Percentiles rank a stretch among this genome's conserved stretches.
These are phyloP conservation scores for Schrenkiella parvula DNA, from an alignment of 345 rosid species.

Conservation along the genomic window DNA sequence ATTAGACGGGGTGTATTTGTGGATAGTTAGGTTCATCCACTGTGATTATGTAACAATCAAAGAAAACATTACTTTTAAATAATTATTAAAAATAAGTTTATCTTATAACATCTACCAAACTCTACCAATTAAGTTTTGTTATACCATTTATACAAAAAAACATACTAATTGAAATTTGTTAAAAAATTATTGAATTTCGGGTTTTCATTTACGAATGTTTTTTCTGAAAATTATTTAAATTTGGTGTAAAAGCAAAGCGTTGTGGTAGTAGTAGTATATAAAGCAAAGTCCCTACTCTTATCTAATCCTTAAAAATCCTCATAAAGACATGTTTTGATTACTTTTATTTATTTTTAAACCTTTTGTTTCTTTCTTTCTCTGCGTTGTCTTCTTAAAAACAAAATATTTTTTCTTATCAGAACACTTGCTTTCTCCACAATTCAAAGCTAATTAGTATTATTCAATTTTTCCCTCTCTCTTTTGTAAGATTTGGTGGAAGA, in stretches of 20 bases:
- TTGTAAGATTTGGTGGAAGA: constrained; percentile 50
- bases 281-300: constrained; percentile 29
- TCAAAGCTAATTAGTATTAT: constrained; percentile 35
- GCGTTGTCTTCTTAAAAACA: constrained; percentile 18
- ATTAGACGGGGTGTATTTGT: background rate
- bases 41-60: background rate
- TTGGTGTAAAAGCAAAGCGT: constrained; percentile 18
- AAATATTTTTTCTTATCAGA: constrained; percentile 1
- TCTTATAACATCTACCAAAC: background rate
- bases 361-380: background rate
- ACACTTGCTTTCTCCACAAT: constrained; percentile 50
- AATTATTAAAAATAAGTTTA: too few relatives aligned
- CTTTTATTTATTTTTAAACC: constrained; percentile 16
- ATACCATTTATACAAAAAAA: background rate
- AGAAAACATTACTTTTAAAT: background rate
- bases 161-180: background rate
- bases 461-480: constrained; percentile 29
- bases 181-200: background rate
- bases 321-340: constrained; percentile 32
- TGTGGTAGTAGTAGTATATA: constrained; percentile 23
- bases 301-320: constrained; percentile 35
- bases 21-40: background rate
- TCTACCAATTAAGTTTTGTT: background rate
- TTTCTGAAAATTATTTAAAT: background rate
- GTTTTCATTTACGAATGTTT: background rate